phyloP scores from a whole-genome alignment of 1,284 basidiomycete species.

The Trametes polyzona region DNA sequence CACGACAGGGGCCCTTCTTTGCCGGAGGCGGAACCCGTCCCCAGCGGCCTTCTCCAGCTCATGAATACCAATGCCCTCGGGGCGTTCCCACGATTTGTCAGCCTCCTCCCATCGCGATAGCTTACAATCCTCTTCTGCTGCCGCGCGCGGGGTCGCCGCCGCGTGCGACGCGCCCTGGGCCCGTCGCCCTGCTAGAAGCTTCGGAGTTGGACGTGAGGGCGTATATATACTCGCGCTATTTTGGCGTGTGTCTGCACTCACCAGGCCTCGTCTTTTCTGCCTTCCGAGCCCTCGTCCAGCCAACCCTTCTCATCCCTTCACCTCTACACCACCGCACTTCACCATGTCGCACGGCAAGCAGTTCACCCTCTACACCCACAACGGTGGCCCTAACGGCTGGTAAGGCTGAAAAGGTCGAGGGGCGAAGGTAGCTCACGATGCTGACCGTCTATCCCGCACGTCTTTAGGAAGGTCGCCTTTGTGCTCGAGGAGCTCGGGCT shows the following conservation, averaged over 20 bases:
- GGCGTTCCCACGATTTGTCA: not conserved
- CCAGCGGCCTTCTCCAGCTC: not conserved
- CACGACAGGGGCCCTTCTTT: not conserved
- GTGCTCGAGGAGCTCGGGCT: slow-evolving; percentile 36
- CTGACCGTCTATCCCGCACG: not conserved
- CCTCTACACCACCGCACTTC: not conserved
- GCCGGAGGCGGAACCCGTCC: not conserved
- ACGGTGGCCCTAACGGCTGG: slow-evolving; percentile 17
- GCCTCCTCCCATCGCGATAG: not conserved
- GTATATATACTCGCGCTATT: slow-evolving; percentile 11
- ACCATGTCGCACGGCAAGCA: slow-evolving; percentile 17
- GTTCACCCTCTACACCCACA: slow-evolving; percentile 16
- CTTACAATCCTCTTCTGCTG: not conserved
- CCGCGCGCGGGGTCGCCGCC: not conserved
- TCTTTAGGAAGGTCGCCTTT: slow-evolving; percentile 32
- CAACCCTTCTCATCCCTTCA: not conserved
- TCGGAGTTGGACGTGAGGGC: not conserved
- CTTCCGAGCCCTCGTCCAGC: no score
- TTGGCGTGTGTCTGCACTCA: slow-evolving; percentile 1
- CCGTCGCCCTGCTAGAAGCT: not conserved
- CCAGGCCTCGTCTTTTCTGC: not conserved
- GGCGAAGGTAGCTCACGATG: not conserved
- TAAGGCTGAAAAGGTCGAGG: not conserved
- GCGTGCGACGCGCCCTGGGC: not conserved
- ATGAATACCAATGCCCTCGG: not conserved